Evolutionary conservation across 2,329 filamentous ascomycete species (phyloP).

Genomic region (Lasiodiplodia sp.): DNA sequence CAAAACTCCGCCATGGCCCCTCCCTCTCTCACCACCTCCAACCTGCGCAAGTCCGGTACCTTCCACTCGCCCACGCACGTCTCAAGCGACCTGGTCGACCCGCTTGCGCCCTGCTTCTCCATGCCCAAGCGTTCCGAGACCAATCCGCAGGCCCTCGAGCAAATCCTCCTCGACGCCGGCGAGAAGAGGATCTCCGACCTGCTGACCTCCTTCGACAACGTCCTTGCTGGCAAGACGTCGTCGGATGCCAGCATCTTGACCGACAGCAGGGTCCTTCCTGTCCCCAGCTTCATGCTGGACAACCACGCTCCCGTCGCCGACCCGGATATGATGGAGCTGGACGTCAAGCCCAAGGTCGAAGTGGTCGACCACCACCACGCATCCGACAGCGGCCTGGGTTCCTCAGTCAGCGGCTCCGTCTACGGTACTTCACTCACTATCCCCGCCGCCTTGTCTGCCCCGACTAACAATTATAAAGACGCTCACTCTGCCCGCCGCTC

Average conservation of each 20-base stretch:
- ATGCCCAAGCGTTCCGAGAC: conserved; percentile 58
- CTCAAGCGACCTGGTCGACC: conserved; percentile 48
- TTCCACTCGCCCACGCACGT: conserved; percentile 54
- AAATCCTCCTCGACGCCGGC: conserved; percentile 54
- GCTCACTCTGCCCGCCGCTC: conserved; percentile 42
- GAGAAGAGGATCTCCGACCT: conserved; percentile 54
- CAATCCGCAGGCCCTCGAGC: conserved; percentile 56
- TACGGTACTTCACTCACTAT: conserved; percentile 45
- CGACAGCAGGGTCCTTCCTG: conserved; percentile 57
- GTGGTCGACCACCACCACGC: conserved; percentile 65
- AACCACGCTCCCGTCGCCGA: conserved; percentile 41
- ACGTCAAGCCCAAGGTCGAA: conserved; percentile 55
- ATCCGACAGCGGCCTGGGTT: conserved; percentile 88
- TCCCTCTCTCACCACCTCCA: conserved; percentile 45
- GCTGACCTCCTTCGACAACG: conserved; percentile 55
- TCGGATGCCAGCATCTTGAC: conserved; percentile 48
- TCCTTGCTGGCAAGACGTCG: conserved; percentile 45
- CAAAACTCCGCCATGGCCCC: conserved; percentile 41
- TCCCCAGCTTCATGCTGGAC: conserved; percentile 54
- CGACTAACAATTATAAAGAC: conserved; percentile 46
- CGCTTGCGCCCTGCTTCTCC: conserved; percentile 46
- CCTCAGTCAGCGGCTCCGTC: conserved; percentile 72
- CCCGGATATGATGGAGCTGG: conserved; percentile 47
- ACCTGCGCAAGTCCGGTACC: conserved; percentile 57
- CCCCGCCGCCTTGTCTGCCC: conserved; percentile 31